Conservation (phyloP, 345 rosid genomes). For the Citrus medica region DNA sequence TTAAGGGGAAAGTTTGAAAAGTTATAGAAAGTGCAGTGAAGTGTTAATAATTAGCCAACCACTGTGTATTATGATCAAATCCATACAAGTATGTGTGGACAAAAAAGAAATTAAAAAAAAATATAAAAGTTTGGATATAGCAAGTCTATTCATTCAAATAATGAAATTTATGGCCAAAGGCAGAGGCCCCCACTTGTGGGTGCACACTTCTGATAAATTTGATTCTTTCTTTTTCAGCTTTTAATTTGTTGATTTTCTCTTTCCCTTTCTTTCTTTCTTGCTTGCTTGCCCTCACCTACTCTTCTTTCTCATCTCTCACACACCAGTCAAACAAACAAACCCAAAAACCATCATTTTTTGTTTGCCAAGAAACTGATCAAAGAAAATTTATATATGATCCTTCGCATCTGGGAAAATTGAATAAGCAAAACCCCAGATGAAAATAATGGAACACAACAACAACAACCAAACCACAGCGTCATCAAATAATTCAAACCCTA, state of each 20-base stretch:
- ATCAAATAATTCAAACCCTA: not conserved
- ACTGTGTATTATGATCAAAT: not conserved
- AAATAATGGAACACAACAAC: slow-evolving; percentile 26
- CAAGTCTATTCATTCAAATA: slow-evolving; percentile 13
- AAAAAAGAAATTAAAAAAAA: not conserved
- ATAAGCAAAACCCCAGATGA: not conserved
- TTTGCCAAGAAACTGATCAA: not conserved
- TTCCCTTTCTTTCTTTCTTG: too few relatives aligned
- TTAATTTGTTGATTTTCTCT: not conserved
- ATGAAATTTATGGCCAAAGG: slow-evolving; percentile 3
- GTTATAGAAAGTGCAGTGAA: not conserved
- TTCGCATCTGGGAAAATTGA: not conserved
- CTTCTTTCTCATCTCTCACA: not conserved
- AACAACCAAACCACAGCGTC: not conserved
- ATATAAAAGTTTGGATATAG: not conserved
- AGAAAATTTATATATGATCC: not conserved
- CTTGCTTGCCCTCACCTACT: not conserved
- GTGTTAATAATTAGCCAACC: not conserved
- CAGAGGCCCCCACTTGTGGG: slow-evolving; percentile 16
- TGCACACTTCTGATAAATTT: slow-evolving; percentile 12
- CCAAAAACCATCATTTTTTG: not conserved
- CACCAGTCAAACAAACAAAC: not conserved
- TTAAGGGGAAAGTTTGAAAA: not conserved
- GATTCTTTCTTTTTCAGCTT: slow-evolving; percentile 6
- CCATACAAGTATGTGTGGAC: not conserved